Evolutionary conservation across 1,139 yeast species (phyloP).

Genomic region (Blastobotrys aristatus): DNA sequence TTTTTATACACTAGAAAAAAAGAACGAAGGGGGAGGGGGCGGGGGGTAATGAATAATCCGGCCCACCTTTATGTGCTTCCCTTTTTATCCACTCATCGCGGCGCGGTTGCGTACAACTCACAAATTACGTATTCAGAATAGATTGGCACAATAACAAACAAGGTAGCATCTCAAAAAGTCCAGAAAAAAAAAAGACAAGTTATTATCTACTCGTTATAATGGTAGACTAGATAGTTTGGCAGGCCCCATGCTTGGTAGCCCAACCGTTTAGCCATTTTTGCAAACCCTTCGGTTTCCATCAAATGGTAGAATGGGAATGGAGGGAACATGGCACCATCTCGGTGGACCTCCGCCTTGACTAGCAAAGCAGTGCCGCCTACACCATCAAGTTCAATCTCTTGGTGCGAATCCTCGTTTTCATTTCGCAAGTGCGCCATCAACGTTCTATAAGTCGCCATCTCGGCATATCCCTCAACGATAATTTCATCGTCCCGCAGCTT

Average conservation of each 20-base stretch:
- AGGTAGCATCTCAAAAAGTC: no score
- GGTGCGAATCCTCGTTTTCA: conserved; percentile 51
- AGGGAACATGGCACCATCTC: conserved; percentile 99
- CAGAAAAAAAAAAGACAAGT: no score
- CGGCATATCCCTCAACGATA: conserved; percentile 83
- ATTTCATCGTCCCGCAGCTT: conserved; percentile 80
- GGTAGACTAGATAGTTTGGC: conserved; percentile 91
- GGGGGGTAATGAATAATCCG: no score
- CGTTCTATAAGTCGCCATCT: conserved; percentile 91
- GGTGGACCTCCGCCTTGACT: conserved; percentile 94
- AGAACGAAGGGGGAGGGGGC: no score
- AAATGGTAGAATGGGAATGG: conserved; percentile 95
- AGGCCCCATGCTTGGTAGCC: conserved; percentile 89
- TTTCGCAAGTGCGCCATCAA: conserved; percentile 88
- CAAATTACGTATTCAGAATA: no score
- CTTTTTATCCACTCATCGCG: no score
- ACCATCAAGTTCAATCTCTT: conserved; percentile 79
- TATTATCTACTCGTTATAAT: conserved; percentile 33
- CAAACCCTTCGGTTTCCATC: conserved; percentile 97
- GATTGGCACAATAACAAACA: no score
- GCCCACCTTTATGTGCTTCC: no score
- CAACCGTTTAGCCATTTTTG: conserved; percentile 92
- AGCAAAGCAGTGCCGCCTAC: conserved; percentile 94
- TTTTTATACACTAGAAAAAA: no score
- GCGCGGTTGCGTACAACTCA: no score